phyloP scores from a whole-genome alignment of 208 protist genomes.

The Leishmania amazonensis region DNA sequence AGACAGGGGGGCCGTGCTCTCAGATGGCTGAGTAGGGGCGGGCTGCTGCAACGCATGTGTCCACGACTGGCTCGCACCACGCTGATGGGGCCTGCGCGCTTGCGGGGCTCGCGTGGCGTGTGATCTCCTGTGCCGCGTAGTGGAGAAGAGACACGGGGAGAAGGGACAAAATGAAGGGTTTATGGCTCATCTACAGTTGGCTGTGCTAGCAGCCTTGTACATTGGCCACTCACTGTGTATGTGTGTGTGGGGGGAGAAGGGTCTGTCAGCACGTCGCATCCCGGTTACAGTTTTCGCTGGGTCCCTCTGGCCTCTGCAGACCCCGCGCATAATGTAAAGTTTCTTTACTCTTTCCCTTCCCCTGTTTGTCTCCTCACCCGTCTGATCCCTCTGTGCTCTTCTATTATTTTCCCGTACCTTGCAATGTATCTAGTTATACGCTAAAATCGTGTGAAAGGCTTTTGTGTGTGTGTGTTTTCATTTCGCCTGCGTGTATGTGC shows the following conservation, averaged over 20 bases:
- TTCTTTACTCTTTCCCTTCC: neutral
- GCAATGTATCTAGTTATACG: neutral
- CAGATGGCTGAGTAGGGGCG: neutral
- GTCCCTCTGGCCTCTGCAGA: neutral
- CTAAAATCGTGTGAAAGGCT: neutral
- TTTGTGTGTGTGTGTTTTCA: too few species aligned
- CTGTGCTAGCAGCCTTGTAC: neutral
- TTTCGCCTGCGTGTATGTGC: neutral
- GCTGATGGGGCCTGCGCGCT: neutral
- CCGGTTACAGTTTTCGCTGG: neutral
- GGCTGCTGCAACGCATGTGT: neutral
- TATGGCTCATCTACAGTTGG: neutral
- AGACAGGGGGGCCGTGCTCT: neutral
- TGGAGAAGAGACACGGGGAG: neutral
- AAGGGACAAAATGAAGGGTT: neutral
- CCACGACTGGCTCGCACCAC: neutral
- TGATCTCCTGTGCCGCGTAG: neutral
- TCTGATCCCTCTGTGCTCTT: neutral
- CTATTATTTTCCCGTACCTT: slow-evolving; percentile 8
- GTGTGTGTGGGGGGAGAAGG: neutral
- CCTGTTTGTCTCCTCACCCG: too few species aligned
- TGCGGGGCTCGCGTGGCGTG: neutral
- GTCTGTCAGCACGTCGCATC: too few species aligned
- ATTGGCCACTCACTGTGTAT: neutral
- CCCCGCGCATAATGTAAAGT: neutral